Conservation (phyloP, 169 alveolate genomes). For the Cryptosporidium andersoni region DNA sequence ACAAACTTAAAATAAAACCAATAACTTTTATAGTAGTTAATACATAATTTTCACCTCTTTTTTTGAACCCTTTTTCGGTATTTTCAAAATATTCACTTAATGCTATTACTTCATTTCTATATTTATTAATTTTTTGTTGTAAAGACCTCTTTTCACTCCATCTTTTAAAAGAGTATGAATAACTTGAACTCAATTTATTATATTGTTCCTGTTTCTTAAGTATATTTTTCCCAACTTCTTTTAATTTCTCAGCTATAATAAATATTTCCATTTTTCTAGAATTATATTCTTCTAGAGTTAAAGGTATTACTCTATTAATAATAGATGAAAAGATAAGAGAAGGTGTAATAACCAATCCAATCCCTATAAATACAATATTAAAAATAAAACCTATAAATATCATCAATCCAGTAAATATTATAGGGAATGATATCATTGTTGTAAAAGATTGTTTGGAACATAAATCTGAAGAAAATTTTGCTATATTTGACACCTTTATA, state of each 20-base stretch:
- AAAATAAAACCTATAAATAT: slow-evolving; percentile 39
- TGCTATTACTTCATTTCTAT: slow-evolving; percentile 42
- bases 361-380: slow-evolving; percentile 48
- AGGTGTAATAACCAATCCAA: slow-evolving; percentile 36
- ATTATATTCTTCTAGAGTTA: slow-evolving; percentile 5
- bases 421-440: slow-evolving; percentile 15
- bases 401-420: slow-evolving; percentile 11
- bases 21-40: not conserved
- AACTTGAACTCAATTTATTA: slow-evolving; percentile 4
- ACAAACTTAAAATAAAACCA: slow-evolving; percentile 14
- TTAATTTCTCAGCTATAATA: slow-evolving; percentile 6
- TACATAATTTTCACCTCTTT: slow-evolving; percentile 9
- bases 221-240: slow-evolving; percentile 18
- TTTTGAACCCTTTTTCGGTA: slow-evolving; percentile 15
- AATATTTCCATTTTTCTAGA: slow-evolving; percentile 11
- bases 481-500: slow-evolving; percentile 5
- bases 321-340: not conserved
- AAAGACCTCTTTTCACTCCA: slow-evolving; percentile 29
- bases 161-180: not conserved
- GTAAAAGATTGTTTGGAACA: not conserved
- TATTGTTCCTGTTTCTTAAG: slow-evolving; percentile 16
- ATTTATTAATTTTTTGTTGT: slow-evolving; percentile 38
- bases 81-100: slow-evolving; percentile 37
- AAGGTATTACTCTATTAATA: slow-evolving; percentile 11
- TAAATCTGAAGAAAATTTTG: not conserved